Evolutionary conservation across 139 green algal species (phyloP), one percentile per base, ranked within the genome.

Genomic region (Monoraphidium neglectum): DNA sequence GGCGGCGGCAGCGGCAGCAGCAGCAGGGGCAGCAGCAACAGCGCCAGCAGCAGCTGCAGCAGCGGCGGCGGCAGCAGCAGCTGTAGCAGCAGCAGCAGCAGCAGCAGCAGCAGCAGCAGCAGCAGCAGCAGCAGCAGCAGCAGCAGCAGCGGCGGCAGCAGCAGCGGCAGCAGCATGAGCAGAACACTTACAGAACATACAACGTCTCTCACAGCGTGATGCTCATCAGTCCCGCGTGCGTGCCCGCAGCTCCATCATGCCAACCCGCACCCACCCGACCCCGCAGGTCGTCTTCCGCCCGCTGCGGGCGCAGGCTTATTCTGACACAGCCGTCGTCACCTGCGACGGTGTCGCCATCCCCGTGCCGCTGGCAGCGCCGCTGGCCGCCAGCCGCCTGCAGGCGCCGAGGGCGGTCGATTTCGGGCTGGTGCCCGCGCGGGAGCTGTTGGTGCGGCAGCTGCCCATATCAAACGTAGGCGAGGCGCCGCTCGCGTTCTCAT

Each of bases 221-320:
- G n/a, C n/a, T n/a, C n/a, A n/a, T n/a, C n/a, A n/a, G n/a, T n/a
- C n/a, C n/a, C n/a, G n/a, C n/a, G n/a, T n/a, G n/a, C n/a, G n/a
- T n/a, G n/a, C n/a, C n/a, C n/a, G n/a, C n/a, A n/a, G n/a, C n/a
- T n/a, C n/a, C n/a, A n/a, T n/a, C n/a, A n/a, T n/a, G n/a, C n/a
- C n/a, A n/a, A n/a, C n/a, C n/a, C n/a, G n/a, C n/a, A n/a, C n/a
- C n/a, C n/a, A n/a, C n/a, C n/a, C n/a, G n/a, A n/a, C n/a, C n/a
- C n/a, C n/a, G 62, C 84, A 90, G 85, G 86, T 94, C 0, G 72
- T 74, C n/a, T 94, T 94, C 77, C 70, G 87, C 4, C 90, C 90
- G 8, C n/a, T 87, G 0, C 70, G 59, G 61, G 43, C 79, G 51
- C 85, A 92, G 72, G 56, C 79, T 8, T 90, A 90, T 79, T 80